Evolutionary conservation across 495 filamentous ascomycete genomes (phyloP), one percentile per base, ranked within the genome.

Genomic region (Hypoxylon crocopeplum): DNA sequence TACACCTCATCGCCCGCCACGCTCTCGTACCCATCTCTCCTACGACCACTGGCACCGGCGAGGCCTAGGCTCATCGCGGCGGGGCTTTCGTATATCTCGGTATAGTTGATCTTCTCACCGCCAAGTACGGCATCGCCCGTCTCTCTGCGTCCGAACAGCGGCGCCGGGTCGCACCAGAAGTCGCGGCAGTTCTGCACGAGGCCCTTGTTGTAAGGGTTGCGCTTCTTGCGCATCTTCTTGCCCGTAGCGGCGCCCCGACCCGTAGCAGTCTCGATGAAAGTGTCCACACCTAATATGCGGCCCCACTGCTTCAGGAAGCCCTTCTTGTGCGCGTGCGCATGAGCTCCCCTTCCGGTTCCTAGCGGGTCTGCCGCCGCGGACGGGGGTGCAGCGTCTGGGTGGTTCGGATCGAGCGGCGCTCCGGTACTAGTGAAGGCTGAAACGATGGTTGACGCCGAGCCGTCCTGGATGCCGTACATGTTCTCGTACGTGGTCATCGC

Each of bases 401-500:
- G 72, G 22, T 72, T 71, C 0, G 77, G 71, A 53, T 78, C 74
- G 8, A 96, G 81, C 27, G 90, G 87, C 0, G 89, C 89, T 16
- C 84, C 89, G 22, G 88, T 88, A 0, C 92, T 88, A 1, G 91
- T 87, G 66, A 97, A 82, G 25, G 90, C 90, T 8, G 89, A 88
- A 15, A 85, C 87, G 46, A 97, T 77, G 5, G 88, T 85, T n/a
- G 85, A 74, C 20, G 84, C 82, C 47, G 64, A 68, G 40, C 73
- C 77, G 40, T 80, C 69, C 58, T 86, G 75, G 48, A 91, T 78
- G 37, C 89, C 86, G 47, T 84, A 79, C 92, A 98, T 97, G 61
- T 90, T 94, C 68, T 98, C 94, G 75, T 87, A 98, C 0, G 94
- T 98, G 6, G 94, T 98, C 78, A 93, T 86, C 36, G 92, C 94